A percentile compares a stretch with the other conserved stretches of the same genome.
phyloP scores from a whole-genome alignment of 371 early-diverging fungal genomes.

The Aphelidium insulamus region DNA sequence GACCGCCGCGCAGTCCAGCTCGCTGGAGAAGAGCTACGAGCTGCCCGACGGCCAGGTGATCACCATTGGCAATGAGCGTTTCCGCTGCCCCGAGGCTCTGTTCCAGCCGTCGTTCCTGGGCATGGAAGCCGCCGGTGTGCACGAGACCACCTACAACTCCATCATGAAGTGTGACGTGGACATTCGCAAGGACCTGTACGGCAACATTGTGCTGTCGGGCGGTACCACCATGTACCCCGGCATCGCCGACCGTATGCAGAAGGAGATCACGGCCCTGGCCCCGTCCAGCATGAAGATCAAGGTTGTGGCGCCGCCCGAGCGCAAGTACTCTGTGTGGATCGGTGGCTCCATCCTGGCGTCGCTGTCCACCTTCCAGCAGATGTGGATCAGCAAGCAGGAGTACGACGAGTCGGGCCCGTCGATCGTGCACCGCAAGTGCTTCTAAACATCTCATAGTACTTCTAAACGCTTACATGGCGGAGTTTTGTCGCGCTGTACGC shows the following conservation, averaged over 20 bases:
- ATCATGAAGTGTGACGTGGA: constrained; percentile 97
- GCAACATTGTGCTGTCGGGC: constrained; percentile 84
- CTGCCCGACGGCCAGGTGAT: constrained; percentile 98
- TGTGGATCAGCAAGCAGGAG: constrained; percentile 87
- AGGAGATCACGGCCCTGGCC: constrained; percentile 94
- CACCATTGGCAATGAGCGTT: constrained; percentile 95
- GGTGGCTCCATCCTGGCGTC: constrained; percentile 99
- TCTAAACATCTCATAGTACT: too few species aligned
- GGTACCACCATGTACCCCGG: constrained; percentile 93
- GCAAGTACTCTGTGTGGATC: constrained; percentile 99
- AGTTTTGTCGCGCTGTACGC: too few species aligned
- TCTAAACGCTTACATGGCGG: too few species aligned
- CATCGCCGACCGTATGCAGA: constrained; percentile 93
- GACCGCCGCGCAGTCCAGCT: constrained; percentile 76
- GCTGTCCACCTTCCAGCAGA: constrained; percentile 94
- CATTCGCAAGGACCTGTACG: constrained; percentile 89
- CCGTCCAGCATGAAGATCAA: constrained; percentile 97
- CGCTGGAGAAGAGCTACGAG: constrained; percentile 94
- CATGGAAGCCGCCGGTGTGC: constrained; percentile 77
- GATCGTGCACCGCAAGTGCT: too few species aligned
- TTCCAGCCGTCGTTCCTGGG: constrained; percentile 95
- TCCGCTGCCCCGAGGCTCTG: constrained; percentile 96
- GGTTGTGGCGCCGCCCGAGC: constrained; percentile 99
- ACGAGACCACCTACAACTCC: constrained; percentile 83
- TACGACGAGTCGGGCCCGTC: constrained; percentile 86